A percentile compares a stretch with the other conserved stretches of the same genome.
Conservation (phyloP, 2,329 filamentous ascomycete species). For the Sarocladiaceae sp. region DNA sequence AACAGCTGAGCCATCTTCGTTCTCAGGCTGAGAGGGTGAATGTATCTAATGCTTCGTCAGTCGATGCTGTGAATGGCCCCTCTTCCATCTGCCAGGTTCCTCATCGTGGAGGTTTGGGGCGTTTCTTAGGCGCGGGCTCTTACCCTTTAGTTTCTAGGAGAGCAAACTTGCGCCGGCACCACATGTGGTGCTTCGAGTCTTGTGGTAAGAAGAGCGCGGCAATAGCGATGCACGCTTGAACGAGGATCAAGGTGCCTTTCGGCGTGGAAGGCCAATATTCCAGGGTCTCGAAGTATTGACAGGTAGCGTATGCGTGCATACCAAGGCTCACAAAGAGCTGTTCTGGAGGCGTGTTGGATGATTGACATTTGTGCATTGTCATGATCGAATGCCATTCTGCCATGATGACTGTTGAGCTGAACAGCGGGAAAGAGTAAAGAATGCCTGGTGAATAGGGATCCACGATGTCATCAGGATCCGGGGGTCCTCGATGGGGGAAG, state of each 20-base stretch:
- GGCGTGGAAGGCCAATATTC: slow-evolving; percentile 65
- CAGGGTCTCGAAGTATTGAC: slow-evolving; percentile 74
- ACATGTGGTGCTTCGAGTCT: slow-evolving; percentile 65
- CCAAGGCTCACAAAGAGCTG: slow-evolving; percentile 48
- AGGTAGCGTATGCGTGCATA: slow-evolving; percentile 60
- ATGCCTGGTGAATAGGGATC: slow-evolving; percentile 63
- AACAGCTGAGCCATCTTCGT: slow-evolving; percentile 71
- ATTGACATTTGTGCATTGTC: slow-evolving; percentile 75
- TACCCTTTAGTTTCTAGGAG: slow-evolving; percentile 73
- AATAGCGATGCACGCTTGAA: slow-evolving; percentile 72
- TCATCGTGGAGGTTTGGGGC: too few species aligned
- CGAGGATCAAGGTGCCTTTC: slow-evolving; percentile 62
- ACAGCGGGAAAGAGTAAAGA: slow-evolving; percentile 66
- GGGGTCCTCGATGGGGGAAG: slow-evolving; percentile 47
- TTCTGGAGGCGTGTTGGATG: slow-evolving; percentile 49
- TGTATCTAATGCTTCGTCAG: slow-evolving; percentile 57
- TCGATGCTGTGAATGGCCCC: too few species aligned
- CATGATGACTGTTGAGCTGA: slow-evolving; percentile 65
- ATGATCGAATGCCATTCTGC: slow-evolving; percentile 75
- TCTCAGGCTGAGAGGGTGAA: slow-evolving; percentile 71
- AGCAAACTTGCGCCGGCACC: slow-evolving; percentile 75
- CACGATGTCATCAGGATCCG: slow-evolving; percentile 60
- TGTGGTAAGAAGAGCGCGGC: slow-evolving; percentile 73
- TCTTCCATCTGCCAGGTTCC: too few species aligned
- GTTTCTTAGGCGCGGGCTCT: slow-evolving; percentile 24